phyloP scores from a whole-genome alignment of 805 yeast genomes.

The Candida ipomoeae region DNA sequence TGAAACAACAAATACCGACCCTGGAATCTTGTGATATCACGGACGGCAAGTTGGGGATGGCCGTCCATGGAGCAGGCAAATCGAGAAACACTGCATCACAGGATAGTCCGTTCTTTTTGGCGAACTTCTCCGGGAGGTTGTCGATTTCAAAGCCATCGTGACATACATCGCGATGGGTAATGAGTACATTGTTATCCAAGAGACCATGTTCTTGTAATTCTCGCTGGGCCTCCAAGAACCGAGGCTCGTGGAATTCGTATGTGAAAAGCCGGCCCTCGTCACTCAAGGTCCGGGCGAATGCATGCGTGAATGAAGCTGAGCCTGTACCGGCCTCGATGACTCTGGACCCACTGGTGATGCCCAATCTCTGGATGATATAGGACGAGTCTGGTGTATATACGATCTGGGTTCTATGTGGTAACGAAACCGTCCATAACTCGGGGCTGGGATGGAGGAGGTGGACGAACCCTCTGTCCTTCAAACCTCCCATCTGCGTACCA shows the following conservation, averaged over 20 bases:
- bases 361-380: constrained; percentile 78
- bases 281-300: constrained; percentile 77
- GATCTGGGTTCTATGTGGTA: constrained; percentile 97
- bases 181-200: constrained; percentile 44
- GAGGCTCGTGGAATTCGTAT: constrained; percentile 85
- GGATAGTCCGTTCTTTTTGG: constrained; percentile 29
- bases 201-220: constrained; percentile 78
- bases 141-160: constrained; percentile 69
- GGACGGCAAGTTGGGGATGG: constrained; percentile 66
- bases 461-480: constrained; percentile 76
- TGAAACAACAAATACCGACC: constrained; percentile 85
- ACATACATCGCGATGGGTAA: constrained; percentile 93
- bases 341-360: constrained; percentile 65
- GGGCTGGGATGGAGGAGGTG: constrained; percentile 90
- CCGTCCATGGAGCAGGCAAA: constrained; percentile 96
- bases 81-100: constrained; percentile 84
- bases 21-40: constrained; percentile 53
- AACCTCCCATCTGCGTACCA: constrained; percentile 81
- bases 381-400: constrained; percentile 95
- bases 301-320: constrained; percentile 91
- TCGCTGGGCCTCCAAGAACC: constrained; percentile 70
- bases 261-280: constrained; percentile 64
- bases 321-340: constrained; percentile 99
- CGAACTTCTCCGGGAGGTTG: constrained; percentile 24
- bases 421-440: constrained; percentile 91